Base-by-base conservation (phyloP, 345 rosid genomes). In the Alliaria petiolata region DNA sequence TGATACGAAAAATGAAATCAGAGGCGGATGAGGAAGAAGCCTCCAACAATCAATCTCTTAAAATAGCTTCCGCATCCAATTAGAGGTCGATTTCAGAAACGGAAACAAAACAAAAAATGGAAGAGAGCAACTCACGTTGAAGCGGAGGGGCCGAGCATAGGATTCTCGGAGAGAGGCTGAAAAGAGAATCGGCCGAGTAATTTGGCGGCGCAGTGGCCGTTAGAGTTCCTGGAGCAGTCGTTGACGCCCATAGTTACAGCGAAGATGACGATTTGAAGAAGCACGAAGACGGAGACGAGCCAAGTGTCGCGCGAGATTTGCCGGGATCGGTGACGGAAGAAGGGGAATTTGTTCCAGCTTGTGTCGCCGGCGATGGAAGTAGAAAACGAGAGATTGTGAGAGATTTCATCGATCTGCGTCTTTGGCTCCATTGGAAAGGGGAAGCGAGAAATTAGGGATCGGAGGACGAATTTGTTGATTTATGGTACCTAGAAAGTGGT, bases 111-210 rank as follows among this genome's bases (percentile, higher is more conserved):
- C 3, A 5, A 65, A 58, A 51, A 47, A 8, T 8, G 20, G 36
- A 72, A 69, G 17, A 38, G 54, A 47, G 61, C 15, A 9, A 68
- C 89, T 67, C 15, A 89, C 96, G 95, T 79, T 30, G 98, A 92
- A 58, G 95, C 85, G 46, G 95, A 86, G 42, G 95, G 96, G 3
- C 97, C 97, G 62, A 91, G 92, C 74, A 91, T 76, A 56, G 95
- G 98, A 75, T 91, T 91, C 83, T 93, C 95, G 8, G 83, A 74
- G 68, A 91, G 80, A 30, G 89, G 96, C 80, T 93, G 98, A 38
- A 91, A 91, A 16, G 93, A 84, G 63, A 83, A 68, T 67, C 83
- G 78, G 4, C 89, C 82, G 3, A 85, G 75, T 60, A 72, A 44
- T 62, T 76, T 59, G 42, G 76, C 67, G 40, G 82, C 80, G 72